Evolutionary conservation across 2,329 filamentous ascomycete genomes (phyloP).

Genomic region (Arthrobotrys musiformis): DNA sequence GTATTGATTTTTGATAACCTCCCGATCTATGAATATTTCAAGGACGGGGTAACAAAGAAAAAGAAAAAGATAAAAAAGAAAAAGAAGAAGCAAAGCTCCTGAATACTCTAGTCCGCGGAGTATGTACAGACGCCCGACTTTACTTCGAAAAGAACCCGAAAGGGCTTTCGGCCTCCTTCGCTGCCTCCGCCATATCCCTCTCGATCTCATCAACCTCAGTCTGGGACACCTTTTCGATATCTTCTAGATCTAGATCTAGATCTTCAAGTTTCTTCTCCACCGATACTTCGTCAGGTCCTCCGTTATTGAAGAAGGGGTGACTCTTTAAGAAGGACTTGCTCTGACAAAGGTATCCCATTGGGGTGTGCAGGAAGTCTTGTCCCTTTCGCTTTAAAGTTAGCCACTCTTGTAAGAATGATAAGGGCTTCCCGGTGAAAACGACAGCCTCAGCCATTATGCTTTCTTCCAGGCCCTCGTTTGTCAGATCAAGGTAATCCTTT

Average conservation of each 20-base stretch:
- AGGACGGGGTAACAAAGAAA: too few relatives aligned
- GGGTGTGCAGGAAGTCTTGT: constrained; percentile 70
- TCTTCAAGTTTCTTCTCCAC: background rate
- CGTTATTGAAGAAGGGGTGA: constrained; percentile 67
- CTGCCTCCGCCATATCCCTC: background rate
- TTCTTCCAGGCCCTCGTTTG: background rate
- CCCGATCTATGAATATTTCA: too few relatives aligned
- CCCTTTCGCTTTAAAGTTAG: constrained; percentile 68
- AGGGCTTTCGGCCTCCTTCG: background rate
- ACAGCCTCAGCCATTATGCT: constrained; percentile 16
- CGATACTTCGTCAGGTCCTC: background rate
- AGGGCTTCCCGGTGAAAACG: constrained; percentile 61
- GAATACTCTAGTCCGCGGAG: background rate
- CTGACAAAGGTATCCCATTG: constrained; percentile 70
- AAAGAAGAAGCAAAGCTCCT: background rate
- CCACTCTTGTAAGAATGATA: constrained; percentile 70
- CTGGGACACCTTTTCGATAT: background rate
- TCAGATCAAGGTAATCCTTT: constrained; percentile 57
- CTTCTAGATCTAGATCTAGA: background rate
- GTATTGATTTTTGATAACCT: too few relatives aligned
- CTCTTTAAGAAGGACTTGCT: constrained; percentile 66
- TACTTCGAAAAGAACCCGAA: background rate
- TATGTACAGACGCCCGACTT: background rate
- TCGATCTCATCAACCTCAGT: background rate
- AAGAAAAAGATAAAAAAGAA: too few relatives aligned